Percentiles rank a stretch among this genome's conserved stretches.
These are phyloP conservation scores for Taphrina deformans DNA, from an alignment of 1,139 yeast species.

Conservation along the genomic window DNA sequence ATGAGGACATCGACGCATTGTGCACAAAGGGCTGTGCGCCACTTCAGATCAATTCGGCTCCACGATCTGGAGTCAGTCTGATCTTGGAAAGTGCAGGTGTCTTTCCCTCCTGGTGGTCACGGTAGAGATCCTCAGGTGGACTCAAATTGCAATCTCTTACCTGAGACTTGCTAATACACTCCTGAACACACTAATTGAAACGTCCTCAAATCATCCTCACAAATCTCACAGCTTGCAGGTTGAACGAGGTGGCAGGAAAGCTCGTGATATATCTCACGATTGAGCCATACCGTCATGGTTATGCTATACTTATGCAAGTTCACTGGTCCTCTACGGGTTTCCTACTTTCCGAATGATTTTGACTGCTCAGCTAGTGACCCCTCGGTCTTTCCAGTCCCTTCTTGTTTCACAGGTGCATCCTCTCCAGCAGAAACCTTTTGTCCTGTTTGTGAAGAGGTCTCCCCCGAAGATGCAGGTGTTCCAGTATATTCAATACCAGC, in stretches of 20 bases:
- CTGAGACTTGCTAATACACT: no score
- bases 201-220: no score
- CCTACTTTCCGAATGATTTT: slow-evolving; percentile 8
- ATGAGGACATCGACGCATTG: background rate
- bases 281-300: no score
- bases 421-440: slow-evolving; percentile 1
- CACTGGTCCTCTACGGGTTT: no score
- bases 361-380: slow-evolving; percentile 19
- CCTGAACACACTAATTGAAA: no score
- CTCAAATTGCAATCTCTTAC: no score
- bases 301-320: background rate
- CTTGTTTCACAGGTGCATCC: background rate
- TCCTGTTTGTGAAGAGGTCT: background rate
- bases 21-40: background rate
- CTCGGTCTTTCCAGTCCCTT: slow-evolving; percentile 14
- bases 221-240: no score
- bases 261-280: no score
- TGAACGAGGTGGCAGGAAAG: no score
- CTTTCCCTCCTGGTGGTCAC: no score
- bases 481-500: slow-evolving; percentile 20
- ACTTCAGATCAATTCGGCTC: background rate
- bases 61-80: background rate
- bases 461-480: slow-evolving; percentile 4
- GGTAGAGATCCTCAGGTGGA: no score
- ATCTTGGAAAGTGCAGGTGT: no score